phyloP scores from a whole-genome alignment of 2,329 filamentous ascomycete species.

The Exophiala calicioides region DNA sequence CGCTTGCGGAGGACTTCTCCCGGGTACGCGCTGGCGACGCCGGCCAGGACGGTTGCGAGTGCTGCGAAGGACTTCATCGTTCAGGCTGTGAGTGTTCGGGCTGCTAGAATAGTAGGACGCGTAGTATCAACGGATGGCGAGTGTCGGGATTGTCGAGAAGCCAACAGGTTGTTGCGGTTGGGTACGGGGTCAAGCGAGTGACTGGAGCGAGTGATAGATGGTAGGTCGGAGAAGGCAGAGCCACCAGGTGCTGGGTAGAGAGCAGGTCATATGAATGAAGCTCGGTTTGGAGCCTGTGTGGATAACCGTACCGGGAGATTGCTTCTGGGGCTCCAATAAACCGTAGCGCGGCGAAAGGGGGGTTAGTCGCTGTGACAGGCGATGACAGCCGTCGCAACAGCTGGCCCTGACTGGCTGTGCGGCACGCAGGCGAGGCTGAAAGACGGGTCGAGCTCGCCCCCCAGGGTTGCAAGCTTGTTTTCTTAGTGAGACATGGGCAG shows the following conservation, averaged over 20 bases:
- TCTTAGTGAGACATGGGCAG: too few species aligned
- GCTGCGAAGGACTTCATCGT: conserved; percentile 45
- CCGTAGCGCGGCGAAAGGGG: too few species aligned
- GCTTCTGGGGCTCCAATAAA: conserved; percentile 2
- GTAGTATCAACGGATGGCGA: too few species aligned
- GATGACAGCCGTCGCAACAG: too few species aligned
- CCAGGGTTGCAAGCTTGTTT: too few species aligned
- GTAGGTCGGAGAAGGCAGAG: not conserved
- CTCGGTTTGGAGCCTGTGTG: conserved; percentile 3
- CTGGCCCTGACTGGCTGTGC: too few species aligned
- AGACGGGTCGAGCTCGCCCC: too few species aligned
- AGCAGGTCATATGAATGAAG: conserved; percentile 5
- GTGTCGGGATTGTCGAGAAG: conserved; percentile 4
- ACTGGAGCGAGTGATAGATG: conserved; percentile 13
- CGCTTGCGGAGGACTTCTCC: conserved; percentile 46
- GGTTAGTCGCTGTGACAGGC: too few species aligned
- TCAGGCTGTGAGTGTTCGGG: conserved; percentile 2
- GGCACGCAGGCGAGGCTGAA: too few species aligned
- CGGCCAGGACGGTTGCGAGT: conserved; percentile 42
- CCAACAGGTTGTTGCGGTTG: too few species aligned
- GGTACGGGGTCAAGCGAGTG: conserved; percentile 20
- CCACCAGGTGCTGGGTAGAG: too few species aligned
- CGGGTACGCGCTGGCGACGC: conserved; percentile 45
- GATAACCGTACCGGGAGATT: conserved; percentile 16
- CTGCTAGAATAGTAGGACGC: too few species aligned